These are phyloP conservation scores for Penicillium nordicum DNA, from an alignment of 2,329 filamentous ascomycete species.

Conservation along the genomic window DNA sequence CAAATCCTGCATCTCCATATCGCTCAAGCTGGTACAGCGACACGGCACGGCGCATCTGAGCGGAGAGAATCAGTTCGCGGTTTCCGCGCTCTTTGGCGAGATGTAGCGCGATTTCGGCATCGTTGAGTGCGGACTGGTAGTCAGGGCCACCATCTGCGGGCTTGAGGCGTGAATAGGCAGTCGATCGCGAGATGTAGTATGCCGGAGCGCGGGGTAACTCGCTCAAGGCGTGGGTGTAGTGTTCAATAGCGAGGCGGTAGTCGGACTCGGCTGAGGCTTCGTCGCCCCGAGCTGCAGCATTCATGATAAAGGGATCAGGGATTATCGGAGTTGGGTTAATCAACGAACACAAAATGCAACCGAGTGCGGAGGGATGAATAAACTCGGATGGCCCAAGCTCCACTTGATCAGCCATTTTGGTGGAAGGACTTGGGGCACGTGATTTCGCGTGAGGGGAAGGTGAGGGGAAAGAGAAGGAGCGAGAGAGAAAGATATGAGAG, in stretches of 20 bases:
- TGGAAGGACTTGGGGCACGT: not conserved
- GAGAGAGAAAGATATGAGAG: too few relatives aligned
- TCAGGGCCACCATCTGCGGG: conserved; percentile 47
- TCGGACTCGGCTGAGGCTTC: conserved; percentile 61
- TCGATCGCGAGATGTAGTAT: conserved; percentile 80
- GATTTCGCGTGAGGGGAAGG: not conserved
- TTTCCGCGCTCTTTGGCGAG: conserved; percentile 65
- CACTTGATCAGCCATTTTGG: not conserved
- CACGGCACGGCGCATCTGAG: conserved; percentile 76
- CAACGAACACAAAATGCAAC: not conserved
- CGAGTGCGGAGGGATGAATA: not conserved
- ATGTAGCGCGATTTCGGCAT: conserved; percentile 65
- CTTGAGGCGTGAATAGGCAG: conserved; percentile 66
- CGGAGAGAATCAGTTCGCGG: conserved; percentile 71
- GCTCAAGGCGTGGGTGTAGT: conserved; percentile 64
- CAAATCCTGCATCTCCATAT: conserved; percentile 71
- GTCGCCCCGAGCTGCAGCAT: conserved; percentile 55
- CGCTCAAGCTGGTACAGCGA: conserved; percentile 66
- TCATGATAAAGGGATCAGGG: conserved; percentile 38
- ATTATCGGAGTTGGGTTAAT: too few relatives aligned
- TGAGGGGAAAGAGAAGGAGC: not conserved
- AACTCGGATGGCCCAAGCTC: not conserved
- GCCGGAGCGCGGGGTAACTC: conserved; percentile 63
- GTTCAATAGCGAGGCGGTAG: conserved; percentile 64
- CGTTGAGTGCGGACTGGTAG: conserved; percentile 56